Percentiles rank a stretch among this genome's conserved stretches.
Evolutionary conservation across 768 basidiomycete species (phyloP).

Genomic region (Pholiota microspora): DNA sequence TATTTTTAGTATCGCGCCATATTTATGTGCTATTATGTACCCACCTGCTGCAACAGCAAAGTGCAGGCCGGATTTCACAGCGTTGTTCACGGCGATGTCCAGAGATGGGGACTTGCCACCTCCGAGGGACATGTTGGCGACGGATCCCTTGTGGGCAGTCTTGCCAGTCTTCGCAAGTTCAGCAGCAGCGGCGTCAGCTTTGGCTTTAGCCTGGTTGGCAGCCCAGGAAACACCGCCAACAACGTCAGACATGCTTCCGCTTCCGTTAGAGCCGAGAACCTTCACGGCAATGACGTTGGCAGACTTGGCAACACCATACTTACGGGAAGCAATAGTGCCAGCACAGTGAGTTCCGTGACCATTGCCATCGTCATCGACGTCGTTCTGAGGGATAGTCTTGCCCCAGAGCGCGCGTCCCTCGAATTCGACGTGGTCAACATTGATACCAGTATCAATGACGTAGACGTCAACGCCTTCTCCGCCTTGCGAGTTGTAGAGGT

Average conservation of each 20-base stretch:
- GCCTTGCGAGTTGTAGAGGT: constrained; percentile 66
- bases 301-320: constrained; percentile 95
- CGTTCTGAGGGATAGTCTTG: constrained; percentile 82
- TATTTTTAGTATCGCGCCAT: background rate
- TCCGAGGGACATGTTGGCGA: constrained; percentile 97
- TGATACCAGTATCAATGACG: constrained; percentile 88
- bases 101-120: constrained; percentile 89
- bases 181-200: constrained; percentile 56
- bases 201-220: constrained; percentile 45
- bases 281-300: constrained; percentile 90
- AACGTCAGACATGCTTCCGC: constrained; percentile 94
- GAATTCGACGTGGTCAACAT: constrained; percentile 81
- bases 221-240: constrained; percentile 87
- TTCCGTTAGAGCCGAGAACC: constrained; percentile 92
- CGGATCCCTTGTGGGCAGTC: constrained; percentile 89
- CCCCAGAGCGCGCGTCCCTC: constrained; percentile 92
- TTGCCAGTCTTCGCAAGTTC: constrained; percentile 73
- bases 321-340: constrained; percentile 90
- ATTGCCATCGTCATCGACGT: constrained; percentile 87
- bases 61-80: constrained; percentile 83
- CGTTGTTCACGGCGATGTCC: constrained; percentile 81
- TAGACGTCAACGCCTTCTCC: constrained; percentile 95
- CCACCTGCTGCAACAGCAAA: constrained; percentile 95
- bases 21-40: constrained; percentile 21
- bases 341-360: constrained; percentile 96